Base-by-base conservation (phyloP, 257 asterid genomes). In the Nicotiana knightiana region DNA sequence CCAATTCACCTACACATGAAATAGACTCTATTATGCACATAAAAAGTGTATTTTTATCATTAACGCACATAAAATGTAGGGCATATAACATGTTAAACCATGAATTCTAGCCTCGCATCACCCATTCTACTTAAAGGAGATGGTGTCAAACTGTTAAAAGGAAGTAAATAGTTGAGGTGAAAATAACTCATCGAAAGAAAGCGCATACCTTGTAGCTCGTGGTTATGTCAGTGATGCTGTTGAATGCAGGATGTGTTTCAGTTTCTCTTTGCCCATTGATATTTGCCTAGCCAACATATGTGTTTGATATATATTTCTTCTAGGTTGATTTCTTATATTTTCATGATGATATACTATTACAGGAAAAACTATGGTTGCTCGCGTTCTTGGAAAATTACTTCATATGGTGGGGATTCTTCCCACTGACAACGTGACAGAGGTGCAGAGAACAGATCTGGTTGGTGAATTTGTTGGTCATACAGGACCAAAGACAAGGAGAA, bases 281-380 rank as follows among this genome's bases (percentile, higher is more conserved):
- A 11, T 48, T 13, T 51, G 46, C 24, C 62, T 73, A 24, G 62
- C 79, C 1, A 24, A 26, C 63, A 51, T 73, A 4, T 51, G 59
- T 15, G 15, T 51, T 46, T 73, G 63, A 51, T 75, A 4, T 13
- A 26, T 73, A 51, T 75, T 43, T 43, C 46, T 26, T 75, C 10
- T 28, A 51, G 80, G 10, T 75, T 51, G 64, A 48, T 80, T 43
- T 53, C 26, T 48, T 75, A 63, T 37, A 51, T 32, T 68, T 62
- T 58, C 54, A 57, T 67, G 80, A 82, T 67, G 43, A 26, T 78
- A 43, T 43, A 37, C 79, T 80, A 62, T 57, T 32, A 75, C 87
- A 93, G 98, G 99, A 76, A 95, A 95, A 87, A 93, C 99, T 35
- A 90, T 92, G 93, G 93, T 94, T 17, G 98, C 98, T 77, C 88